A percentile compares a stretch with the other conserved stretches of the same genome.
Evolutionary conservation across 352 stramenopile genomes (phyloP).

Genomic region (Globisporangium abappressorium): DNA sequence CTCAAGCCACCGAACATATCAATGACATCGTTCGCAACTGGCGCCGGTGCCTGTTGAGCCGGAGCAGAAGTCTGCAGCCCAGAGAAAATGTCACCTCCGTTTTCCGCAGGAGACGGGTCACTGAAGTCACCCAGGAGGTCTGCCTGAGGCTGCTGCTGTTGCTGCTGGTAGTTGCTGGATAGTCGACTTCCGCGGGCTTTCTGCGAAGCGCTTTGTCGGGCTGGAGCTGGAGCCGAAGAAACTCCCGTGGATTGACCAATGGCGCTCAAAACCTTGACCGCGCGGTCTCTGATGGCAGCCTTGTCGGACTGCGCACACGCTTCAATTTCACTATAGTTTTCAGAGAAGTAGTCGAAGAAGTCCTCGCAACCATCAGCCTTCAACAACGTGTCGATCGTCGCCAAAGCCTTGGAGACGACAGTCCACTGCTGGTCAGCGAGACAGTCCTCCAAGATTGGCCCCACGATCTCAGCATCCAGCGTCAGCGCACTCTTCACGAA

Average conservation of each 20-base stretch:
- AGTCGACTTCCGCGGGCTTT: conserved; percentile 14
- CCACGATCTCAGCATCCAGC: conserved; percentile 92
- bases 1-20: conserved; percentile 82
- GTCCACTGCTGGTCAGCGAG: conserved; percentile 89
- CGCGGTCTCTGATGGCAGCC: conserved; percentile 68
- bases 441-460: conserved; percentile 92
- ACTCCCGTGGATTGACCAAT: conserved; percentile 46
- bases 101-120: conserved; percentile 31
- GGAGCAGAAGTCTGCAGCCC: conserved; percentile 45
- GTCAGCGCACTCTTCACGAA: conserved; percentile 90
- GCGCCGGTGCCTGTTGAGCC: conserved; percentile 28
- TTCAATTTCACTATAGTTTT: conserved; percentile 78
- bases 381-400: conserved; percentile 90
- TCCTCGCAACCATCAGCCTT: conserved; percentile 80
- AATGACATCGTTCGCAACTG: conserved; percentile 33
- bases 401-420: conserved; percentile 92
- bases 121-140: conserved; percentile 77
- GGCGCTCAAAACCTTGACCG: conserved; percentile 66
- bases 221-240: conserved; percentile 19
- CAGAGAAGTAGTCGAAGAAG: conserved; percentile 82
- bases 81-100: conserved; percentile 50
- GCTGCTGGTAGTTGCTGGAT: conserved; percentile 28
- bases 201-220: conserved; percentile 7
- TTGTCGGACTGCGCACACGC: conserved; percentile 74
- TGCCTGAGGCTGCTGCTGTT: conserved; percentile 35